Evolutionary conservation across 805 yeast genomes (phyloP), one percentile per base, ranked within the genome.

Genomic region (Wickerhamomyces strasburgensis): DNA sequence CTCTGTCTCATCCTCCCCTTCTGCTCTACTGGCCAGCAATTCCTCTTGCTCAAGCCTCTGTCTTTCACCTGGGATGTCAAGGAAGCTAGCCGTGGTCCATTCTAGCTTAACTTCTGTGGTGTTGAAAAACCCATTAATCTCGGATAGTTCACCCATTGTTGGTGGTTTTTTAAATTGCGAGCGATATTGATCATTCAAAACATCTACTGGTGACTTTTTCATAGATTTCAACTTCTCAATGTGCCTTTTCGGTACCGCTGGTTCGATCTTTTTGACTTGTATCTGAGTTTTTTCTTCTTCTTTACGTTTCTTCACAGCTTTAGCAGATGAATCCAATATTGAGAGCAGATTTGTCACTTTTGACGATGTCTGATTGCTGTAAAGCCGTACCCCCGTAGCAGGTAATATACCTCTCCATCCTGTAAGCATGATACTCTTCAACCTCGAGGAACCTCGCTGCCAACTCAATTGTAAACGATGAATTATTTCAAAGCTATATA

Each of bases 21-120:
- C 46, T 1, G 41, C 28, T 27, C 38, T 33, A 13, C 37, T 35
- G 6, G 41, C 42, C 14, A 47, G 13, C 19, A 31, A 29, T 14
- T 31, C 32, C 28, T 52, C 52, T 14, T 36, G 25, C 21, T 41
- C 37, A 7, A 29, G 23, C 29, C 64, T 52, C 38, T 61, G 62
- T 38, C 60, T 60, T 29, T 75, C 70, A 25, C 77, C 81, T 0
- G 87, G 90, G 5, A 82, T 75, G 15, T 75, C 72, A 10, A 60
- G 46, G 42, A 72, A 79, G 5, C 62, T 55, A 6, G 67, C 70
- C 15, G 73, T 63, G 13, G 81, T 70, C 87, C 88, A 81, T 46
- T 80, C 84, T 29, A 75, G 62, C 16, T 57, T 54, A 3, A 73
- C 65, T 14, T 60, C 60, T 1, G 79, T 61, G 2, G 54, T 53